A percentile compares a stretch with the other conserved stretches of the same genome.
phyloP scores from a whole-genome alignment of 139 green algal species.

The Chlorella sp. region DNA sequence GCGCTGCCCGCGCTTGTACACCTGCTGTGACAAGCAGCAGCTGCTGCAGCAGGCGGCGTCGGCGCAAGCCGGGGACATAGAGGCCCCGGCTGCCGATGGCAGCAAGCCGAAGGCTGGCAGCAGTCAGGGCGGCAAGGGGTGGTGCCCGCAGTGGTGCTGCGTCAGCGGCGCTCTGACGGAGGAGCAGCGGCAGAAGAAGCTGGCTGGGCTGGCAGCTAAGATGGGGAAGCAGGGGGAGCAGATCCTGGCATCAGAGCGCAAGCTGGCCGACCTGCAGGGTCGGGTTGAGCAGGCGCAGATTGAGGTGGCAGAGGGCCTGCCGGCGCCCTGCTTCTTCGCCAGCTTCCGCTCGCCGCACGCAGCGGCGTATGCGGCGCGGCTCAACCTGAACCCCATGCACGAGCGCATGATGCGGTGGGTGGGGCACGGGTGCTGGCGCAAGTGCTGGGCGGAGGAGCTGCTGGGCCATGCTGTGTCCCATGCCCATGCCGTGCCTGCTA shows the following conservation, averaged over 20 bases:
- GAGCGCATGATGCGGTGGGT: conserved; percentile 40
- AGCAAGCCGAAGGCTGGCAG: background rate
- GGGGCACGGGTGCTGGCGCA: background rate
- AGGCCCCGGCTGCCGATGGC: background rate
- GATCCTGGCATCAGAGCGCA: background rate
- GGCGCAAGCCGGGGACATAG: too few species aligned
- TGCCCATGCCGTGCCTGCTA: background rate
- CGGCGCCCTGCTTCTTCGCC: conserved; percentile 41
- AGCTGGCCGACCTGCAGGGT: conserved; percentile 3
- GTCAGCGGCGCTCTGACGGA: background rate
- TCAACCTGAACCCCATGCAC: conserved; percentile 47
- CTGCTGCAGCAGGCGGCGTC: background rate
- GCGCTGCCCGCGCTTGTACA: too few species aligned
- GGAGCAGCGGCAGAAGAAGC: background rate
- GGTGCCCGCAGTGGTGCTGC: background rate
- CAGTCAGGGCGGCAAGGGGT: background rate
- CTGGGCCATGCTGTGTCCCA: background rate
- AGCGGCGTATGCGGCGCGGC: conserved; percentile 16
- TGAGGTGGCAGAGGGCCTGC: conserved; percentile 1
- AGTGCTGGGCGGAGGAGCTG: background rate
- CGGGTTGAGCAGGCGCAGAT: background rate
- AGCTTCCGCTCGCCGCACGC: conserved; percentile 37
- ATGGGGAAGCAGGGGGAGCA: background rate
- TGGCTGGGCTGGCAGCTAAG: background rate
- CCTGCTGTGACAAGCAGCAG: background rate